phyloP scores from a whole-genome alignment of 306 rosid genomes.

The Astragalus membranaceus region DNA sequence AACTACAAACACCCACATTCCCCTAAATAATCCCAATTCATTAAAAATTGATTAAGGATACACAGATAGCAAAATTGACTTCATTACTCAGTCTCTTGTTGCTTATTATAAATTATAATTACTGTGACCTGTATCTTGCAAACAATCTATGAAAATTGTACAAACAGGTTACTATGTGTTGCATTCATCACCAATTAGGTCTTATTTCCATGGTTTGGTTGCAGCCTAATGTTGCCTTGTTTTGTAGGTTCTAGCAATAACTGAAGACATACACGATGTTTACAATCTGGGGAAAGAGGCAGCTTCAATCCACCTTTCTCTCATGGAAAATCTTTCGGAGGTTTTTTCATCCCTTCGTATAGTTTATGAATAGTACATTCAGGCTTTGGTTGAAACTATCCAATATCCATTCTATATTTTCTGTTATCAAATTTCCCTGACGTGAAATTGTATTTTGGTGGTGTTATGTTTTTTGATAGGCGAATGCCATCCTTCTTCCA shows the following conservation, averaged over 20 bases:
- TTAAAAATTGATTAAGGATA: neutral
- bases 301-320: slow-evolving; percentile 65
- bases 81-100: neutral
- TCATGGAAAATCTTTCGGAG: slow-evolving; percentile 82
- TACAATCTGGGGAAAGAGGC: slow-evolving; percentile 89
- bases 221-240: slow-evolving; percentile 8
- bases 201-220: slow-evolving; percentile 4
- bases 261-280: slow-evolving; percentile 93
- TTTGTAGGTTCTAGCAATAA: slow-evolving; percentile 74
- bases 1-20: neutral
- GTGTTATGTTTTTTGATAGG: slow-evolving; percentile 42
- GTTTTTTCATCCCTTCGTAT: slow-evolving; percentile 31
- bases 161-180: slow-evolving; percentile 1
- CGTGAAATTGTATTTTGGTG: slow-evolving; percentile 23
- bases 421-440: slow-evolving; percentile 13
- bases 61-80: neutral
- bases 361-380: neutral
- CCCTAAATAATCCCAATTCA: neutral
- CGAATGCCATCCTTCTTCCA: slow-evolving; percentile 79
- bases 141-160: neutral
- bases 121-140: neutral
- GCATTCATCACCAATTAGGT: neutral
- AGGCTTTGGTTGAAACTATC: neutral
- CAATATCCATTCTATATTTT: neutral
- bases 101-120: neutral